Evolutionary conservation across 2,329 filamentous ascomycete genomes (phyloP), one percentile per base, ranked within the genome.

Genomic region (Tolypocladium ovalisporum): DNA sequence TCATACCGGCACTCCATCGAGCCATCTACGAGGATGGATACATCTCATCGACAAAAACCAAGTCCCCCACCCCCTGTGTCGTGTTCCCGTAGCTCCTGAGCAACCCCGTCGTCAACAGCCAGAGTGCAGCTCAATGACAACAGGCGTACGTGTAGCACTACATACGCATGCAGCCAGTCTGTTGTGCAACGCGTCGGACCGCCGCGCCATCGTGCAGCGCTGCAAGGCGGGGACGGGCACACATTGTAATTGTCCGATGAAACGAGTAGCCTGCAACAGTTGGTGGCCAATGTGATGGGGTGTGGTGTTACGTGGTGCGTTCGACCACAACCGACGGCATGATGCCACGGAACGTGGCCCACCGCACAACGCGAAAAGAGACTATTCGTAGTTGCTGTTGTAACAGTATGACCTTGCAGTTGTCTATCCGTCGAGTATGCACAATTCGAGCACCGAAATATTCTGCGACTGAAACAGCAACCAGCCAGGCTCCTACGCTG

Each of bases 401-500:
- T 9, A n/a, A n/a, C n/a, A n/a, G n/a, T n/a, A n/a, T n/a, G n/a
- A n/a, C n/a, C n/a, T n/a, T n/a, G n/a, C n/a, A n/a, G n/a, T n/a
- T n/a, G n/a, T n/a, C n/a, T n/a, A n/a, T n/a, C n/a, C n/a, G n/a
- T n/a, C n/a, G n/a, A n/a, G 10, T 27, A 12, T 19, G 9, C 8
- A 17, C 29, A n/a, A 3, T 13, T 17, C 17, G 7, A 13, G 29
- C 22, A 6, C 12, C 17, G 34, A n/a, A 22, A 34, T 51, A 17
- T 29, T n/a, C 34, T 34, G 17, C 29, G 22, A 4, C 29, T 34
- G 47, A 51, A 34, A 51, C 29, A 51, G 27, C 10, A 32, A 19
- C 56, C 58, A 54, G 32, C 56, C 42, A 56, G 27, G 53, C 49
- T 44, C 56, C 56, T 29, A 56, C 35, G 54, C 58, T 58, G 54